Base-by-base conservation (phyloP, 2,329 filamentous ascomycete genomes). In the Microdochium nivale region DNA sequence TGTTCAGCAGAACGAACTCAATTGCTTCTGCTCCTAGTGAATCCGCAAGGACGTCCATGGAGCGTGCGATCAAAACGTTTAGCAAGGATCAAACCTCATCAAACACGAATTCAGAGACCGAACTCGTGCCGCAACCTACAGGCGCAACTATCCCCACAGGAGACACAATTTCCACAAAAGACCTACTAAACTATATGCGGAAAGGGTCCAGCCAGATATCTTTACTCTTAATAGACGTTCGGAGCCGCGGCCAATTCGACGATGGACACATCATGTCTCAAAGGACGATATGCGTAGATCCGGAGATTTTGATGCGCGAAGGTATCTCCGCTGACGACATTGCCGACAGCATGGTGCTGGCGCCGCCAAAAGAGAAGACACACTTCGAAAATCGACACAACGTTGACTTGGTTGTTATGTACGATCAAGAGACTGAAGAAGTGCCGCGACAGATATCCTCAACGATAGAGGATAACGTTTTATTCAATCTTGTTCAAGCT, bases 341-440 rank as follows among this genome's bases (percentile, higher is more conserved):
- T 35, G 75, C 73, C 19, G 86, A 90, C 54, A 83, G 83, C 54
- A 76, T 91, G 59, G 76, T 90, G 2, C 68, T 94, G 5, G 85
- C 83, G 0, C 86, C 88, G 0, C 73, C 82, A n/a, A 68, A 76
- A n/a, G 94, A 99, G 65, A 84, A 87, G 58, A 70, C 76, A 1
- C 74, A 89, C 30, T 96, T 95, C 60, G 83, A 81, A 43, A 73
- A 81, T 52, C 79, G 86, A 14, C 79, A 91, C 56, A 77, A 86
- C 52, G 96, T 87, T 60, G 90, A 97, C 58, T 70, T 96, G 43
- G 80, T 99, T 11, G 88, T 99, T 0, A 94, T 95, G 61, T 95
- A 97, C 65, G 90, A 99, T 65, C 80, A 92, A 57, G 55, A 77
- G 65, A 75, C 88, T 62, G 53, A 78, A 67, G 58, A 73, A 56